Evolutionary conservation across 2,329 filamentous ascomycete species (phyloP), one percentile per base, ranked within the genome.

Genomic region (Neophaeococcomyces mojaviensis): DNA sequence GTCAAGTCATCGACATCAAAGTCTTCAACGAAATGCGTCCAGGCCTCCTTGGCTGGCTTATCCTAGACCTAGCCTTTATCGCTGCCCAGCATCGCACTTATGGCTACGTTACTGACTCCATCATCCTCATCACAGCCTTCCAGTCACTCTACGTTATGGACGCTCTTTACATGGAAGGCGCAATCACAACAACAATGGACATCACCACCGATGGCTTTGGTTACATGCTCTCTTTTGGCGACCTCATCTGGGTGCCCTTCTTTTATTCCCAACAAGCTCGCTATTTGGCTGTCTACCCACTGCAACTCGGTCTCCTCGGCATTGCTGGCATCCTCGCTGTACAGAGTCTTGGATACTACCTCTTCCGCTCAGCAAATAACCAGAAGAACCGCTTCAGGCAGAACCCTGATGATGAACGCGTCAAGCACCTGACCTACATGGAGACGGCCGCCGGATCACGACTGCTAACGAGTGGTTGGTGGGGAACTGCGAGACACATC

Each of bases 321-420:
- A 71, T 87, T 12, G 66, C 75, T 1, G 74, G 72, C 8, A 82
- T 92, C 40, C 64, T 86, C 22, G 74, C 73, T 3, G 73, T 94
- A 12, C 81, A 90, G 44, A 71, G 72, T 1, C 61, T 77, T 1
- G 89, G 88, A n/a, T 94, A 90, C 68, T 83, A 78, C 64, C 88
- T 95, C 64, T 97, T 97, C 81, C 88, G 90, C 48, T 75, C 84
- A n/a, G 81, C 87, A 62, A 97, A 97, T 74, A 87, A 80, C 66
- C 82, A 96, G 70, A 97, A 97, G 80, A 94, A 96, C 68, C 77
- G 78, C 19, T 97, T 97, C 80, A 82, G 92, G 49, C 94, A 80
- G 30, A 80, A 96, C 64, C 89, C 89, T 22, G 72, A 82, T 26
- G 86, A 95, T 60, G 85, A 88, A 0, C 74, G 75, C 26, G 79